A percentile compares a stretch with the other conserved stretches of the same genome.
phyloP scores from a whole-genome alignment of 345 rosid genomes.

The Hibiscus syriacus region DNA sequence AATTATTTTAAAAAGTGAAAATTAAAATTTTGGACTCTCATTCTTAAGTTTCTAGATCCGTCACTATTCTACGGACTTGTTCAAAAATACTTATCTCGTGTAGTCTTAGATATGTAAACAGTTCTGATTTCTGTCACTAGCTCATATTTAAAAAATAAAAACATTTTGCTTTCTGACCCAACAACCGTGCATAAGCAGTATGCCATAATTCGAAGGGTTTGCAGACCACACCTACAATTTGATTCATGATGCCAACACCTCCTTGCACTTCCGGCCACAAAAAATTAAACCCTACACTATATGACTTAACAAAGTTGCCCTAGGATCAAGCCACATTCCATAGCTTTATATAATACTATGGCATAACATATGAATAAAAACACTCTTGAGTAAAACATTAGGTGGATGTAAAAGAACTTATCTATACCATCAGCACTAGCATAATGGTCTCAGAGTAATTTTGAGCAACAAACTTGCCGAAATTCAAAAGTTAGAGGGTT shows the following conservation, averaged over 20 bases:
- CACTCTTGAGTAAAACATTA: not conserved
- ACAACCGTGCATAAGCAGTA: not conserved
- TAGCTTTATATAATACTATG: not conserved
- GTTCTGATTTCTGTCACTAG: not conserved
- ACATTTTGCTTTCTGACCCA: not conserved
- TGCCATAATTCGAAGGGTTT: not conserved
- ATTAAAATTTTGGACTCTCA: too few species aligned
- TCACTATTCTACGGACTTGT: too few species aligned
- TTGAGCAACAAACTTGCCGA: not conserved
- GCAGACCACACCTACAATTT: not conserved
- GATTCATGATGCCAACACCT: not conserved
- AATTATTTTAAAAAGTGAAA: too few species aligned
- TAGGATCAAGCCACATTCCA: not conserved
- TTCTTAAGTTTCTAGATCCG: too few species aligned
- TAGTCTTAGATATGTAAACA: not conserved
- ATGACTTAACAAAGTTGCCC: not conserved
- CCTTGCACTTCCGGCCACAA: not conserved
- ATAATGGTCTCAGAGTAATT: not conserved
- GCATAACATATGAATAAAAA: not conserved
- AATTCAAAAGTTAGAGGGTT: not conserved
- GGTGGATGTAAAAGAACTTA: not conserved
- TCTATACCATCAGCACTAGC: not conserved
- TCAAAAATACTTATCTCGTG: not conserved
- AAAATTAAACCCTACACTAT: not conserved
- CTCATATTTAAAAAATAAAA: not conserved